A percentile compares a stretch with the other conserved stretches of the same genome.
Conservation (phyloP, 2,329 filamentous ascomycete genomes). For the Ilyonectria sp. region DNA sequence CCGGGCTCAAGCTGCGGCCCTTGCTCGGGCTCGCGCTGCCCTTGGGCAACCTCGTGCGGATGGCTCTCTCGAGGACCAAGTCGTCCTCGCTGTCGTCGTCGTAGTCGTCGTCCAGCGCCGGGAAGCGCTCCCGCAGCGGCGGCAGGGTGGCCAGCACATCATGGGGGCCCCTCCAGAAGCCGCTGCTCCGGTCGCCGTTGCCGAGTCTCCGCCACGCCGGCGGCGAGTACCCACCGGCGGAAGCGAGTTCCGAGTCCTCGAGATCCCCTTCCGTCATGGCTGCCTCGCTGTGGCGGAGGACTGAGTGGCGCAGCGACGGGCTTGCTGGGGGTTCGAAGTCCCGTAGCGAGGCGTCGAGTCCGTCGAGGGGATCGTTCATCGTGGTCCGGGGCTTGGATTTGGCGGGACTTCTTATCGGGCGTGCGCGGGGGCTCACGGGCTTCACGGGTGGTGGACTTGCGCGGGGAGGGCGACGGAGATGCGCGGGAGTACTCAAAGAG, state of each 20-base stretch:
- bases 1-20: conserved; percentile 62
- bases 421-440: conserved; percentile 26
- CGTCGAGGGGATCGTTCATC: conserved; percentile 57
- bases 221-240: conserved; percentile 71
- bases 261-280: conserved; percentile 53
- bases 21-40: conserved; percentile 71
- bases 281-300: conserved; percentile 52
- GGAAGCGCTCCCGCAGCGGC: conserved; percentile 44
- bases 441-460: conserved; percentile 25
- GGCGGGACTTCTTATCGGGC: conserved; percentile 26
- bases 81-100: conserved; percentile 53
- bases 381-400: conserved; percentile 7
- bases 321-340: conserved; percentile 68
- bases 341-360: conserved; percentile 67
- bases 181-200: conserved; percentile 71
- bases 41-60: conserved; percentile 68
- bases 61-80: conserved; percentile 66
- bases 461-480: conserved; percentile 23
- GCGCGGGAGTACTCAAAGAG: conserved; percentile 13
- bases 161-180: conserved; percentile 72
- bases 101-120: conserved; percentile 33
- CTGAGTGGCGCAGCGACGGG: conserved; percentile 53
- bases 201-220: conserved; percentile 74
- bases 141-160: conserved; percentile 65
- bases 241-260: conserved; percentile 64